A percentile compares a stretch with the other conserved stretches of the same genome.
Conservation (phyloP, 345 rosid genomes). For the Lepidium didymum region DNA sequence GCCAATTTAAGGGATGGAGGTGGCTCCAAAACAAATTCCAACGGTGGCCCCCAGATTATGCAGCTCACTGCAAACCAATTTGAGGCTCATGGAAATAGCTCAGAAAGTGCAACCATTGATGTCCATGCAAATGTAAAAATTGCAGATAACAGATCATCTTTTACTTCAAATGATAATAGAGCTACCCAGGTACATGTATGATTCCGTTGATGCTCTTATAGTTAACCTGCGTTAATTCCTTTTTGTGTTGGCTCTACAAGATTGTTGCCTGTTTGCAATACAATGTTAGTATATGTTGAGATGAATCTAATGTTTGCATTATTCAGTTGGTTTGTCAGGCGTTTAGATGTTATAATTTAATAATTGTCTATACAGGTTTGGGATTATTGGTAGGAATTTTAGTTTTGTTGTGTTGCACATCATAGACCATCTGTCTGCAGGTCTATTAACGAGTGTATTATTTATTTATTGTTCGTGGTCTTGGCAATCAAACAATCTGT, state of each 20-base stretch:
- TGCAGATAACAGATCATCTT: slow-evolving; percentile 35
- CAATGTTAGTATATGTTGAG: neutral
- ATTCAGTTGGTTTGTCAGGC: neutral
- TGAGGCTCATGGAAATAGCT: slow-evolving; percentile 41
- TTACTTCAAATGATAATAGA: slow-evolving; percentile 42
- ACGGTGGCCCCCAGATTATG: slow-evolving; percentile 45
- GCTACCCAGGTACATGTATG: slow-evolving; percentile 42
- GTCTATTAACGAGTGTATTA: neutral
- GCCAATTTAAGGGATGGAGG: slow-evolving; percentile 67
- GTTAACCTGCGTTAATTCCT: neutral
- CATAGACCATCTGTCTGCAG: neutral
- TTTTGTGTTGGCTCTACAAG: neutral
- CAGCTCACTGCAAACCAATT: slow-evolving; percentile 42
- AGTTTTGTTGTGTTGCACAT: neutral
- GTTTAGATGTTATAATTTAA: neutral
- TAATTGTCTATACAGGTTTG: neutral
- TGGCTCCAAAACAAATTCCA: slow-evolving; percentile 47
- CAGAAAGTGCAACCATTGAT: slow-evolving; percentile 29
- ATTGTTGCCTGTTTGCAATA: neutral
- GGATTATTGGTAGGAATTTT: neutral
- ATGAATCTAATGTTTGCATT: neutral
- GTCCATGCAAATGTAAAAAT: slow-evolving; percentile 39
- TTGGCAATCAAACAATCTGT: neutral
- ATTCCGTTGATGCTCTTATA: neutral
- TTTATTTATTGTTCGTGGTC: neutral